Base-by-base conservation (phyloP, 2,329 filamentous ascomycete genomes). In the Botrytis fragariae region DNA sequence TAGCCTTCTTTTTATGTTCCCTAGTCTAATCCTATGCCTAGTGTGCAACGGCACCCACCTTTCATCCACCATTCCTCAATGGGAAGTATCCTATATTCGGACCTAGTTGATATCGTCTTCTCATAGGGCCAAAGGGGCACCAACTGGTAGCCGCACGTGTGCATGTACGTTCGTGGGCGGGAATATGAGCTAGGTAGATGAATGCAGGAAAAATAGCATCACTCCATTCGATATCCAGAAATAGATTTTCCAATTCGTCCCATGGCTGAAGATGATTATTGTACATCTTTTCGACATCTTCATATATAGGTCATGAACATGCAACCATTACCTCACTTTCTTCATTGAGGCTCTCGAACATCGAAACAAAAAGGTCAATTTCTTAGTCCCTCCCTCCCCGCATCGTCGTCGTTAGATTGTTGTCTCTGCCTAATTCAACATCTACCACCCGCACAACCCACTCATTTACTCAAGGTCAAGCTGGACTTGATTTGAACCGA, bases 401-500 rank as follows among this genome's bases (percentile, higher is more conserved):
- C 68, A 44, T 65, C 70, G 44, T 25, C 57, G 57, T 37, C 32
- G 32, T 63, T 42, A 59, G 45, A 59, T 72, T 67, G 48, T 68
- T 72, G 45, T 68, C 61, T 51, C 70, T 68, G 37, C 35, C 63
- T 44, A 68, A 65, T 51, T 42, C 60, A 72, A 72, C 70, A 37
- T 39, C 44, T 35, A 44, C 10, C 60, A 65, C 45, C 45, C 10
- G 51, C 51, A 48, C 42, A 57, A 59, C 37, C 71, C 63, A 69
- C 32, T 61, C 57, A 69, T 67, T 60, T 72, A 68, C 62, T 72
- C 62, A 63, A 78, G 79, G 77, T 76, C 75, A 80, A 81, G 80
- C 80, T 80, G 80, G 80, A 77, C 80, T 81, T 80, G 78, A 77
- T 79, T 81, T 80, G 42, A 78, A 77, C 77, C 76, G 76, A 79